Base-by-base conservation (phyloP, 1,139 yeast species). In the Suhomyces terraborum region DNA sequence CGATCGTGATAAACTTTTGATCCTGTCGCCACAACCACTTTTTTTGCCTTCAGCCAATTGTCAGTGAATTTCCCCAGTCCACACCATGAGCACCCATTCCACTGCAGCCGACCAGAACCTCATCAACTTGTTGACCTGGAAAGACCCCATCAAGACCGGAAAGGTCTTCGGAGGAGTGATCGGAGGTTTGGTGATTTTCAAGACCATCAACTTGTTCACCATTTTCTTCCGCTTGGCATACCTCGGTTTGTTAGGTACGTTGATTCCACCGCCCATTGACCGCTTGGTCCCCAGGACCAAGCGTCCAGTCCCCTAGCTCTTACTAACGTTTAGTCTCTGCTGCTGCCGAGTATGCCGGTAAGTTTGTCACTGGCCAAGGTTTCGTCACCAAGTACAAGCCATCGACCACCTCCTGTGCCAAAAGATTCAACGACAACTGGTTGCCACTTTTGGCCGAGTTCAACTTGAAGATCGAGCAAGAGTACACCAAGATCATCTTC, bases 141-240 rank as follows among this genome's bases (percentile, higher is more conserved):
- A 79, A 54, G 78, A 88, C 59, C 96, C 97, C 29, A 68, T 76
- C 50, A 74, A 76, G 56, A 82, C 96, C 42, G 97, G 86, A 47
- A 82, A 83, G 56, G 80, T 84, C 31, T 80, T 89, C 53, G 95
- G 85, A 38, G 75, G 82, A 36, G 66, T 82, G 41, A 58, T 91
- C 35, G 67, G 74, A 26, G 69, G 76, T 18, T 72, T 91, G 58
- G 56, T 85, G 46, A 67, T 85, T 27, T 61, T 88, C 58, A 85
- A 88, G 64, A 79, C 75, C 48, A 81, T 88, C 55, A 82, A 87
- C 62, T 64, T 88, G 54, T 61, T 87, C 57, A 81, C 87, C 50
- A 68, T 85, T 49, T 69, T 84, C 56, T 79, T 88, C 74, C 82
- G 66, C 53, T 59, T 67, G 55, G 69, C 75, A 48, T 74, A 66